Conservation (phyloP, 352 stramenopile species). For the Phytophthora cactorum region DNA sequence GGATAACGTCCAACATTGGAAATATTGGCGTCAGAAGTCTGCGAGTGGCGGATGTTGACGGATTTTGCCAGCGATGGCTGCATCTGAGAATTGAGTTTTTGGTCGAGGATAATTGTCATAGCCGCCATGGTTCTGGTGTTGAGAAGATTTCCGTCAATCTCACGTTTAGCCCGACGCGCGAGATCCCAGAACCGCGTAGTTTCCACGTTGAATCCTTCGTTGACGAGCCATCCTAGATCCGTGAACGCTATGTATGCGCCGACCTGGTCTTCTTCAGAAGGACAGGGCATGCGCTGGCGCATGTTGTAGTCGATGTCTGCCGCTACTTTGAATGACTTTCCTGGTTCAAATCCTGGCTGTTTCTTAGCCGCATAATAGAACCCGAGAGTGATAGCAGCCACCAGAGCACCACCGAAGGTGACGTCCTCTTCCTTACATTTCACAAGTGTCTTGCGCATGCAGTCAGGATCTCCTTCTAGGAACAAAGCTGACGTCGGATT, state of each 20-base stretch:
- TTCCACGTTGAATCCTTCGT: slow-evolving; percentile 31
- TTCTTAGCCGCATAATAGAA: slow-evolving; percentile 26
- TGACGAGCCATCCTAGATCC: slow-evolving; percentile 18
- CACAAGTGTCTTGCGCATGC: slow-evolving; percentile 28
- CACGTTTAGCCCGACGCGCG: slow-evolving; percentile 36
- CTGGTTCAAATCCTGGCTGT: slow-evolving; percentile 7
- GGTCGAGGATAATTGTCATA: slow-evolving; percentile 23
- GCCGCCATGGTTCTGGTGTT: slow-evolving; percentile 14
- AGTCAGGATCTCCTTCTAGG: slow-evolving; percentile 23
- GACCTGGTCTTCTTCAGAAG: slow-evolving; percentile 28
- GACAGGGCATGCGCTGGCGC: slow-evolving; percentile 37
- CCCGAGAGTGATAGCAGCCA: slow-evolving; percentile 8
- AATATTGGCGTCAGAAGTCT: slow-evolving; percentile 28
- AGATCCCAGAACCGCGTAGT: slow-evolving; percentile 49
- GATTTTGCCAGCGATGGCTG: slow-evolving; percentile 22
- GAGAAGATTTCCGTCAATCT: slow-evolving; percentile 31
- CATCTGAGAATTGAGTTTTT: slow-evolving; percentile 19
- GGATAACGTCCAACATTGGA: slow-evolving; percentile 39
- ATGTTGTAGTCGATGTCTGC: slow-evolving; percentile 51
- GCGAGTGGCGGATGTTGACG: slow-evolving; percentile 19
- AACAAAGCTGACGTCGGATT: slow-evolving; percentile 37
- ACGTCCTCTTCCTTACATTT: slow-evolving; percentile 41
- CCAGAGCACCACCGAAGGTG: slow-evolving; percentile 42
- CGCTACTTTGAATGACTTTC: slow-evolving; percentile 39
- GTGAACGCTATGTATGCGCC: slow-evolving; percentile 37